Evolutionary conservation across 805 yeast genomes (phyloP).

Genomic region (Candida ulmi): DNA sequence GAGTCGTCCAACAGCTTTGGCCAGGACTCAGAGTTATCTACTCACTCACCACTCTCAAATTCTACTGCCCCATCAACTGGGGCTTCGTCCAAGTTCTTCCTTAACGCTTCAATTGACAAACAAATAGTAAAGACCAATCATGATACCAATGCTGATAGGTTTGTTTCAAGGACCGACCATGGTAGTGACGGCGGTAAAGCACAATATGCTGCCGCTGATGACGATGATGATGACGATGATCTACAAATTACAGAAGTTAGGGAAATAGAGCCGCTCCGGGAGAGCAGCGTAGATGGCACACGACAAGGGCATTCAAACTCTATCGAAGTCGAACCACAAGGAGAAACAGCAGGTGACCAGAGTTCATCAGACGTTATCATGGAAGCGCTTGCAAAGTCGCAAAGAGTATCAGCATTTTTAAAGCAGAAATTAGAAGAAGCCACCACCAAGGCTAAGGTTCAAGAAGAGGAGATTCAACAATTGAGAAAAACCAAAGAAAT

Average conservation of each 20-base stretch:
- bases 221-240: constrained; percentile 23
- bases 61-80: constrained; percentile 8
- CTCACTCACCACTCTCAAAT: neutral
- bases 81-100: constrained; percentile 7
- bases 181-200: too few species aligned
- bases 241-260: constrained; percentile 37
- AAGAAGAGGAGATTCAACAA: constrained; percentile 19
- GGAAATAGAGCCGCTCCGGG: constrained; percentile 12
- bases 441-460: constrained; percentile 21
- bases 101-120: neutral
- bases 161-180: too few species aligned
- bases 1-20: constrained; percentile 1
- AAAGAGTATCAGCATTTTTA: constrained; percentile 27
- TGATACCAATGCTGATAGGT: neutral
- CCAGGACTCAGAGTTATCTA: neutral
- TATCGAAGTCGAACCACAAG: too few species aligned
- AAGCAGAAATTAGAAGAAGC: constrained; percentile 27
- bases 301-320: too few species aligned
- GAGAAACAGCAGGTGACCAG: constrained; percentile 1
- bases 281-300: too few species aligned
- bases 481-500: constrained; percentile 20
- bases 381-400: constrained; percentile 35
- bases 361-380: constrained; percentile 31
- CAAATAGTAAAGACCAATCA: too few species aligned
- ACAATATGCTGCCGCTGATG: neutral